phyloP scores from a whole-genome alignment of 805 yeast genomes.

The Barnettozyma sp. region DNA sequence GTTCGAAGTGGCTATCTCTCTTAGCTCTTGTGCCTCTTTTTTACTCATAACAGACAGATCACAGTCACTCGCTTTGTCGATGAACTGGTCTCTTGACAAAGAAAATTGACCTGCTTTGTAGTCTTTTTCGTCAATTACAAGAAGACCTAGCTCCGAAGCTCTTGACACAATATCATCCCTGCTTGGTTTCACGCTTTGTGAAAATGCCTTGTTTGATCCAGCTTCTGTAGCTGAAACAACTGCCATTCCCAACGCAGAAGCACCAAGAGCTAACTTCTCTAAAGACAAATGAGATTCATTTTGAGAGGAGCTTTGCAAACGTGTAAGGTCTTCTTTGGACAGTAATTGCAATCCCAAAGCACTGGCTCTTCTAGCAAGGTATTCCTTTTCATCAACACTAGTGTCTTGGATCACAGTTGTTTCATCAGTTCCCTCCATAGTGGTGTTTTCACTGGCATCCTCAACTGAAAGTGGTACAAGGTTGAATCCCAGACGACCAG shows the following conservation, averaged over 20 bases:
- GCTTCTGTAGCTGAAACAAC: neutral
- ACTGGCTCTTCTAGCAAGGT: slow-evolving; percentile 10
- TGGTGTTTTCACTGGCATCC: slow-evolving; percentile 10
- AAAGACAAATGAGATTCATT: neutral
- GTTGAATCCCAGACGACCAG: slow-evolving; percentile 15
- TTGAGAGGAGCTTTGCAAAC: slow-evolving; percentile 1
- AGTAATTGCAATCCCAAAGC: slow-evolving; percentile 13
- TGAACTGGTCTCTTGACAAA: slow-evolving; percentile 10
- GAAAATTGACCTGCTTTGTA: slow-evolving; percentile 1
- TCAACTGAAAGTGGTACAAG: slow-evolving; percentile 15
- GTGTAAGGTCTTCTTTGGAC: slow-evolving; percentile 5
- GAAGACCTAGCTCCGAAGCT: slow-evolving; percentile 13
- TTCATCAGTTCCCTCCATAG: slow-evolving; percentile 12
- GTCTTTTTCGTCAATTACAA: slow-evolving; percentile 2
- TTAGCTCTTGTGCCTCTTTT: slow-evolving; percentile 28
- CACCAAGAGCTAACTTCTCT: slow-evolving; percentile 6
- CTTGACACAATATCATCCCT: slow-evolving; percentile 12
- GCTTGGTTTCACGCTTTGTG: slow-evolving; percentile 1
- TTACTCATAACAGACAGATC: slow-evolving; percentile 32
- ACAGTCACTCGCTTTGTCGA: slow-evolving; percentile 22
- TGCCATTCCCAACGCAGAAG: slow-evolving; percentile 9
- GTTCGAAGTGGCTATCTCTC: slow-evolving; percentile 19
- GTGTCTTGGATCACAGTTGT: slow-evolving; percentile 11
- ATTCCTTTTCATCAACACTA: slow-evolving; percentile 8
- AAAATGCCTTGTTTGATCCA: neutral